Percentiles rank a stretch among this genome's conserved stretches.
These are phyloP conservation scores for Trichoderma sp. DNA, from an alignment of 2,329 filamentous ascomycete species.

Conservation along the genomic window DNA sequence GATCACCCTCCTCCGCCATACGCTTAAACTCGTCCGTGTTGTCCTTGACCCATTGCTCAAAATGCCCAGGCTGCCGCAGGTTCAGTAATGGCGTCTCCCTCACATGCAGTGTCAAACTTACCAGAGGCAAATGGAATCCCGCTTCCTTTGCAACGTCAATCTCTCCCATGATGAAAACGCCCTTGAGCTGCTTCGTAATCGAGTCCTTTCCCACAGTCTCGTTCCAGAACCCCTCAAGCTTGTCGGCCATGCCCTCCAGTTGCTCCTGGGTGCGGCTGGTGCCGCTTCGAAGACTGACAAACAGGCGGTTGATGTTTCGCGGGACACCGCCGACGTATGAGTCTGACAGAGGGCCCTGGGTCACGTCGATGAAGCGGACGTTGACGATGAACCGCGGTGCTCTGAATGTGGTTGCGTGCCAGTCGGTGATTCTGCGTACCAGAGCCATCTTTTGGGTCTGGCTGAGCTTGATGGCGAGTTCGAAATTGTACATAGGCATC, in stretches of 20 bases:
- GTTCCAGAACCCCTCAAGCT: constrained; percentile 25
- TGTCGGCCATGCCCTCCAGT: constrained; percentile 27
- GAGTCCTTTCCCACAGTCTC: constrained; percentile 20
- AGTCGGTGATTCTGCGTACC: constrained; percentile 25
- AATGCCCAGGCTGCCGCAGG: constrained; percentile 15
- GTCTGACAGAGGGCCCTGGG: constrained; percentile 18
- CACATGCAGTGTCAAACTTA: not conserved
- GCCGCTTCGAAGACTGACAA: constrained; percentile 27
- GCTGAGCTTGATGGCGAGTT: constrained; percentile 24
- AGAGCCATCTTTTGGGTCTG: constrained; percentile 27
- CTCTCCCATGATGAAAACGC: constrained; percentile 21
- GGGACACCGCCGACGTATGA: constrained; percentile 22
- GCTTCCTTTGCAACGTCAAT: constrained; percentile 26
- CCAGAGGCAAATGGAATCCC: constrained; percentile 25
- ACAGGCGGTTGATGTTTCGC: constrained; percentile 25
- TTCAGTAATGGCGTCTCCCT: not conserved
- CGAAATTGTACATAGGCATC: constrained; percentile 27
- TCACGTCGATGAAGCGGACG: constrained; percentile 26
- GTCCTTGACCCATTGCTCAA: constrained; percentile 27
- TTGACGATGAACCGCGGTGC: constrained; percentile 28
- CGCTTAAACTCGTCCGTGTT: constrained; percentile 25
- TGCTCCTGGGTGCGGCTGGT: constrained; percentile 14
- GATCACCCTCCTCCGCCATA: constrained; percentile 21
- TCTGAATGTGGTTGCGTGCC: constrained; percentile 28
- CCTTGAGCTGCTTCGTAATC: constrained; percentile 13